Evolutionary conservation across 176 grass and related monocot species (phyloP), one percentile per base, ranked within the genome.

Genomic region (Ensete ventricosum): DNA sequence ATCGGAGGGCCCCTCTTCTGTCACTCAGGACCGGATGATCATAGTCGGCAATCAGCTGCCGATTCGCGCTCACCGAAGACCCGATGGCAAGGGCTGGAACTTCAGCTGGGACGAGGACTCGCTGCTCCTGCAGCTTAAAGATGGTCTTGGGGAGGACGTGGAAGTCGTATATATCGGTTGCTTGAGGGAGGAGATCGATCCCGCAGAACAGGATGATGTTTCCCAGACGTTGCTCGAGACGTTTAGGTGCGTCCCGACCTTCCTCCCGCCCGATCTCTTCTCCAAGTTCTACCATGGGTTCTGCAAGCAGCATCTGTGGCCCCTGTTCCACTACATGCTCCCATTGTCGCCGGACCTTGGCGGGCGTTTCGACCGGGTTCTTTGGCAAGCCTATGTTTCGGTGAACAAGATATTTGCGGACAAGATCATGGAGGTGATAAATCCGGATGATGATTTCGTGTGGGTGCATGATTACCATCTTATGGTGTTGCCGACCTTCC

Each of bases 401-500:
- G 87, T 85, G 65, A 89, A 89, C 72, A 89, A 89, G 74, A 67
- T 89, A 65, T 89, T 85, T 53, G 87, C 83, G 19, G 87, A 89
- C 77, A 89, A 89, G 76, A 77, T 89, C 24, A 85, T 82, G 83
- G 87, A 89, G 62, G 87, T 89, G 1, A 71, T 89, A 65, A 82
- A 34, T 65, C 83, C 87, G 0, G 86, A 88, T 1, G 83, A 80
- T 52, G 87, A 89, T 72, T 85, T 82, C 22, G 82, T 89, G 0
- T 89, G 87, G 87, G 80, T 89, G 16, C 87, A 89, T 72, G 87
- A 89, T 82, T 89, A 89, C 76, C 87, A 85, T 84, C 78, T 89
- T 53, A 89, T 89, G 87, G 76, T 89, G 25, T 57, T 89, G 65
- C 87, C 87, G 1, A 89, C 87, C 14, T 85, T 80, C 67, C 76